Evolutionary conservation across 192 early-diverging fungal genomes (phyloP).

Genomic region (Funneliformis geosporum): DNA sequence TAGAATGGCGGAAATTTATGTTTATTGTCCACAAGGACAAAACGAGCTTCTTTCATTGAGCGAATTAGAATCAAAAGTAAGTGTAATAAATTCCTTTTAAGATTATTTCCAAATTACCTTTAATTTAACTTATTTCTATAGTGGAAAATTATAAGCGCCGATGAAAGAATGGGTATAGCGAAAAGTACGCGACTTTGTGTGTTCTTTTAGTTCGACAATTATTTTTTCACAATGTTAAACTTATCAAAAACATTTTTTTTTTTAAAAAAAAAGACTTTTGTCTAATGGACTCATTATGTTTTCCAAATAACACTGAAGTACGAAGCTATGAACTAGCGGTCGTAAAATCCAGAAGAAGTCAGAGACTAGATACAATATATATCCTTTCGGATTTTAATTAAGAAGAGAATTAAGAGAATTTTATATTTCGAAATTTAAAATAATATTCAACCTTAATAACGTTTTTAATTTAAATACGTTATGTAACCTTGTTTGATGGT

Average conservation of each 20-base stretch:
- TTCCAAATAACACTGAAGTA: not conserved
- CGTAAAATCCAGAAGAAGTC: not conserved
- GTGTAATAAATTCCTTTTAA: not conserved
- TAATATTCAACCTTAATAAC: not conserved
- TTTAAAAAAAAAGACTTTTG: too few relatives aligned
- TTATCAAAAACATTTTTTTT: too few relatives aligned
- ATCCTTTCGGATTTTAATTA: not conserved
- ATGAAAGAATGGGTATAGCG: not conserved
- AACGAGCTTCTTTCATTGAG: not conserved
- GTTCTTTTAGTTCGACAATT: too few relatives aligned
- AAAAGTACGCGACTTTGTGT: not conserved
- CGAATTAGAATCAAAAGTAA: not conserved
- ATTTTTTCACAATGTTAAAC: too few relatives aligned
- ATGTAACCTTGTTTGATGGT: not conserved
- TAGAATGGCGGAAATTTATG: not conserved
- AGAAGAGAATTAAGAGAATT: not conserved
- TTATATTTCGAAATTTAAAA: not conserved
- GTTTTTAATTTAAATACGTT: not conserved
- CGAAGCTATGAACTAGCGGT: not conserved
- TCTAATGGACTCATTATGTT: not conserved
- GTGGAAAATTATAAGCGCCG: not conserved
- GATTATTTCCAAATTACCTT: not conserved
- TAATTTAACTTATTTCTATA: not conserved
- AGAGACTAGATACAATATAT: not conserved
- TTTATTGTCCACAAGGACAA: not conserved